Evolutionary conservation across 192 early-diverging fungal species (phyloP).

Genomic region (Coemansia sp.): DNA sequence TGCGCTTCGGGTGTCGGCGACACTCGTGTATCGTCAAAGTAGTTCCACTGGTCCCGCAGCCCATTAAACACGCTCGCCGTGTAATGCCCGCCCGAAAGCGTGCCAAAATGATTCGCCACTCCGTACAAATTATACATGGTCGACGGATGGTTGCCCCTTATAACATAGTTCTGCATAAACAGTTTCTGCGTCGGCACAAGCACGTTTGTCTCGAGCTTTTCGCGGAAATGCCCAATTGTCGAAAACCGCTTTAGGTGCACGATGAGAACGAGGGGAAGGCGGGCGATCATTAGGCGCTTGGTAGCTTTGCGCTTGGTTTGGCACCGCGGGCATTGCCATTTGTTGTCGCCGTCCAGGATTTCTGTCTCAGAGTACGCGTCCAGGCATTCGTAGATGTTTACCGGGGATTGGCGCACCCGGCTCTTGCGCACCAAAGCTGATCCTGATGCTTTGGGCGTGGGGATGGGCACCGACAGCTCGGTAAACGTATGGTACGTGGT

Average conservation of each 20-base stretch:
- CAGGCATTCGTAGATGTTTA: conserved; percentile 77
- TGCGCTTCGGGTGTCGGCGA: conserved; percentile 33
- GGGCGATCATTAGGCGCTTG: conserved; percentile 76
- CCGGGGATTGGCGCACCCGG: conserved; percentile 6
- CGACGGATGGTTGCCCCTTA: conserved; percentile 6
- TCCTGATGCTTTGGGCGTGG: not conserved
- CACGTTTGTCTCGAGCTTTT: conserved; percentile 88
- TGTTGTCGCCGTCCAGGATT: conserved; percentile 84
- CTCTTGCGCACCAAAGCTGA: not conserved
- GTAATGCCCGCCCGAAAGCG: conserved; percentile 75
- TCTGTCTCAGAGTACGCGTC: conserved; percentile 83
- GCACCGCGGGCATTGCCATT: conserved; percentile 88
- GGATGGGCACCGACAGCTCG: conserved; percentile 87
- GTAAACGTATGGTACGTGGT: conserved; percentile 88
- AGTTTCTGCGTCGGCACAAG: conserved; percentile 73
- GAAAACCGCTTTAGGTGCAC: conserved; percentile 95
- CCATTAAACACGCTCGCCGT: conserved; percentile 69
- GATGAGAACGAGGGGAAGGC: conserved; percentile 82
- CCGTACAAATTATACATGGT: conserved; percentile 77
- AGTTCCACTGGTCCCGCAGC: conserved; percentile 69
- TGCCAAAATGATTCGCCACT: conserved; percentile 81
- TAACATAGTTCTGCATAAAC: conserved; percentile 59
- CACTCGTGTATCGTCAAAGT: conserved; percentile 82
- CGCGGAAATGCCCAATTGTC: conserved; percentile 85
- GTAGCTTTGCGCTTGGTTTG: conserved; percentile 69